Evolutionary conservation across 139 green algal species (phyloP).

Genomic region (Yamagishiella unicocca): DNA sequence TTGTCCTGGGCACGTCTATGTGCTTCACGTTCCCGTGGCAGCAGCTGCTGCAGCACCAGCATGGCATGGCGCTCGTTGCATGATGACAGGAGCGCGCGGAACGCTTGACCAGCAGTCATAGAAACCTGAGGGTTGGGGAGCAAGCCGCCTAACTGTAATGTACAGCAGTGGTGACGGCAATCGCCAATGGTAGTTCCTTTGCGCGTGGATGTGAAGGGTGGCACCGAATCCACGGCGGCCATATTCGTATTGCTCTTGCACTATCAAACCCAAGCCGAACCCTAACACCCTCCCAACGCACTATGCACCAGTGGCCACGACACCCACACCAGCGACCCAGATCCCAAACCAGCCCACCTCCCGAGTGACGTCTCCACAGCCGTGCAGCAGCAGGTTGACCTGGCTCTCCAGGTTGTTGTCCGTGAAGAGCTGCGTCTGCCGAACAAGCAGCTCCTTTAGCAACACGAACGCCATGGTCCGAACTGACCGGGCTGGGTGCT

Average conservation of each 20-base stretch:
- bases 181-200: too few species aligned
- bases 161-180: too few species aligned
- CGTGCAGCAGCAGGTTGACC: slow-evolving; percentile 2
- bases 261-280: too few species aligned
- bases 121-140: slow-evolving; percentile 23
- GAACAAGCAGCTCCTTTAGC: slow-evolving; percentile 11
- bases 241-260: too few species aligned
- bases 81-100: not conserved
- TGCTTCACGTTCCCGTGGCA: slow-evolving; percentile 19
- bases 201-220: too few species aligned
- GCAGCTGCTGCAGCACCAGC: slow-evolving; percentile 22
- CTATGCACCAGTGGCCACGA: too few species aligned
- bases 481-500: not conserved
- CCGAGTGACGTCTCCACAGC: not conserved
- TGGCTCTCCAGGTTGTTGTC: slow-evolving; percentile 38
- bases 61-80: not conserved
- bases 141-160: too few species aligned
- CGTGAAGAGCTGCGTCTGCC: slow-evolving; percentile 38
- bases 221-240: too few species aligned
- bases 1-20: slow-evolving; percentile 8
- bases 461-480: slow-evolving; percentile 1
- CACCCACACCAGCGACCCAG: too few species aligned
- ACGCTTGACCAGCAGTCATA: not conserved
- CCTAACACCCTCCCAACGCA: too few species aligned
- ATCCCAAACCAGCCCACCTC: slow-evolving; percentile 3